Conservation (phyloP, 2,329 filamentous ascomycete genomes). For the Talaromyces amestolkiae region DNA sequence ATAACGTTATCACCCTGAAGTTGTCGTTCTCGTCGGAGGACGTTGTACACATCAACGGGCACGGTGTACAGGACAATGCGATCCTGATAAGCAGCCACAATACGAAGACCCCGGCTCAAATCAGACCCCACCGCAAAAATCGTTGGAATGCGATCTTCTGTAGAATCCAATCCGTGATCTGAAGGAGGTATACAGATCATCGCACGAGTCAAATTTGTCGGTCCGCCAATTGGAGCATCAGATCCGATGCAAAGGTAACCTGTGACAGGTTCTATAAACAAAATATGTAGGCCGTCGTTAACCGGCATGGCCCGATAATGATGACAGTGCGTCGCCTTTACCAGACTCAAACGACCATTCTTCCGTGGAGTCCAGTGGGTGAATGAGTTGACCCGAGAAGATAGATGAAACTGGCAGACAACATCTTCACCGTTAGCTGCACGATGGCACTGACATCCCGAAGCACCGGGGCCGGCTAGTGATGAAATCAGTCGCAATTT, state of each 20-base stretch:
- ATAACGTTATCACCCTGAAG: slow-evolving; percentile 33
- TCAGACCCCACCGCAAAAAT: slow-evolving; percentile 59
- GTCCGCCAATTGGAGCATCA: slow-evolving; percentile 59
- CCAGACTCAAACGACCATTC: slow-evolving; percentile 29
- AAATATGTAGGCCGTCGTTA: slow-evolving; percentile 63
- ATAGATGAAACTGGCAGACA: slow-evolving; percentile 31
- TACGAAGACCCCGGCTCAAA: slow-evolving; percentile 55
- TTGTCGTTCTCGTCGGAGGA: slow-evolving; percentile 35
- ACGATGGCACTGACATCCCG: slow-evolving; percentile 32
- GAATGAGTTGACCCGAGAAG: slow-evolving; percentile 29
- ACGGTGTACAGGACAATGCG: slow-evolving; percentile 60
- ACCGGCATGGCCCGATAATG: slow-evolving; percentile 64
- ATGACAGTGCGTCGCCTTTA: slow-evolving; percentile 51
- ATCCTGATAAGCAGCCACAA: slow-evolving; percentile 57
- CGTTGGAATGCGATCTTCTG: slow-evolving; percentile 42
- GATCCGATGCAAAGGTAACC: slow-evolving; percentile 60
- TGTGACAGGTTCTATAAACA: slow-evolving; percentile 62
- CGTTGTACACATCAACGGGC: slow-evolving; percentile 55
- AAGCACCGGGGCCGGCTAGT: slow-evolving; percentile 44
- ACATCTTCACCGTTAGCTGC: slow-evolving; percentile 23
- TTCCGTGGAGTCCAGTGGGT: slow-evolving; percentile 26
- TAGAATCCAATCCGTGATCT: slow-evolving; percentile 19
- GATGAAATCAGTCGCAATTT: slow-evolving; percentile 64
- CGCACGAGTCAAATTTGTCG: slow-evolving; percentile 58
- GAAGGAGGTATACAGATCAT: slow-evolving; percentile 53